Evolutionary conservation across 2,329 filamentous ascomycete species (phyloP).

Genomic region (Akanthomyces dipterigenus): DNA sequence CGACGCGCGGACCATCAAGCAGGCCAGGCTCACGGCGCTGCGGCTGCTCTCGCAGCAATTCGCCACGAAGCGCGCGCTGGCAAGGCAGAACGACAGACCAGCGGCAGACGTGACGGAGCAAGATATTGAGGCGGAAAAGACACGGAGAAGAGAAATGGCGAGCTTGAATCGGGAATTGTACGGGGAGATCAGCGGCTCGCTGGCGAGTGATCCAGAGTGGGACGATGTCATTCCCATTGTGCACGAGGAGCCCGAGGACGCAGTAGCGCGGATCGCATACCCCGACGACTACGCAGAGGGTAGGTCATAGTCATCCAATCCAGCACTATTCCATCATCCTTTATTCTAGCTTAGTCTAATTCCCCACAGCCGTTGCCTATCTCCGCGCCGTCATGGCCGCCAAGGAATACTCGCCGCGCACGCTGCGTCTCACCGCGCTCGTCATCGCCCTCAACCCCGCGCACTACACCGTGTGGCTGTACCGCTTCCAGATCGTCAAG

Average conservation of each 20-base stretch:
- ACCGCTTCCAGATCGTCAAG: slow-evolving; percentile 74
- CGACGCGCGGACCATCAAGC: slow-evolving; percentile 34
- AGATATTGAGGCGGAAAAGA: slow-evolving; percentile 40
- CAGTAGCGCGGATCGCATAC: slow-evolving; percentile 90
- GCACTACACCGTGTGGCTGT: slow-evolving; percentile 98
- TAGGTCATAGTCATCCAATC: slow-evolving; percentile 26
- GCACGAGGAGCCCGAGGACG: slow-evolving; percentile 73
- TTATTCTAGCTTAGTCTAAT: not conserved
- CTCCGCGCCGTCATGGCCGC: slow-evolving; percentile 87
- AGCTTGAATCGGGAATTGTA: slow-evolving; percentile 45
- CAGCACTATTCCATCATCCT: not conserved
- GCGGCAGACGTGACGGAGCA: slow-evolving; percentile 27
- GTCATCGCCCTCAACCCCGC: slow-evolving; percentile 91
- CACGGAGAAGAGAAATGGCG: slow-evolving; percentile 45
- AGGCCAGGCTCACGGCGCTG: slow-evolving; percentile 36
- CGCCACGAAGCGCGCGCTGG: slow-evolving; percentile 28
- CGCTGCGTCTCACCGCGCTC: slow-evolving; percentile 75
- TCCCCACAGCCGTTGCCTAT: slow-evolving; percentile 68
- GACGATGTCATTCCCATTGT: slow-evolving; percentile 77
- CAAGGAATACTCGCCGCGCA: slow-evolving; percentile 75
- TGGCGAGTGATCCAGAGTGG: slow-evolving; percentile 66
- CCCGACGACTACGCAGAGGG: slow-evolving; percentile 79
- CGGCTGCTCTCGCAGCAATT: slow-evolving; percentile 40
- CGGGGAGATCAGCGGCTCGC: slow-evolving; percentile 38
- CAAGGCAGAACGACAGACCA: slow-evolving; percentile 1